Evolutionary conservation across 2,329 filamentous ascomycete genomes (phyloP), one percentile per base, ranked within the genome.

Genomic region (Cladosporium velox): DNA sequence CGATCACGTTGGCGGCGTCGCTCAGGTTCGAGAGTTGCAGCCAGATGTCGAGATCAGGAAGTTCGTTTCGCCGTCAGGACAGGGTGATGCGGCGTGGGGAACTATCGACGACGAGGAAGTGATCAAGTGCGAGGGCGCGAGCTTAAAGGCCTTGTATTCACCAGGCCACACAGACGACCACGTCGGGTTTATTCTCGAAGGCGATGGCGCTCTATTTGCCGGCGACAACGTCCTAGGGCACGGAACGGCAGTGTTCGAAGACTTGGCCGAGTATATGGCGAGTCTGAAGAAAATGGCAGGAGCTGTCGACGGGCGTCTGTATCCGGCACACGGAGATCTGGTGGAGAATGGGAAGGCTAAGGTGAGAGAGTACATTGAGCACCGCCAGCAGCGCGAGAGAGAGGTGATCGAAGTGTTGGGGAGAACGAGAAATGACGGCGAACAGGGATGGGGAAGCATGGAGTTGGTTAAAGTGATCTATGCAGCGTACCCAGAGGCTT

Each of bases 381-480:
- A 98, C 79, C 85, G 94, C 35, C 85, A 87, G 72, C 86, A 91
- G 79, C 86, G 95, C 26, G 94, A 98, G 78, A 83, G 88, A 44
- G 91, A 96, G 76, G 88, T 96, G 4, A 70, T 95, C 21, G 84
- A 85, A 65, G 87, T 89, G 0, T 76, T 96, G 70, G 58, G 58
- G 4, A 57, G 59, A 28, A 18, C 51, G 49, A 61, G 59, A 30
- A 61, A 55, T 8, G 62, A 63, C 6, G 67, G 65, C 3, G 55
- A 75, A n/a, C 68, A 70, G 47, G 76, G 77, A 2, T 92, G 90
- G 91, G 87, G 85, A 7, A 84, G 88, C 10, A 89, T 92, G 85
- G 91, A 94, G 66, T 82, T 98, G 69, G 94, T 97, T n/a, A 91
- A 90, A 77, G 81, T 91, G 35, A 92, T 99, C 38, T 99, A 99